Evolutionary conservation across 2,329 filamentous ascomycete genomes (phyloP), one percentile per base, ranked within the genome.

Genomic region (Cercospora zeae-maydis): DNA sequence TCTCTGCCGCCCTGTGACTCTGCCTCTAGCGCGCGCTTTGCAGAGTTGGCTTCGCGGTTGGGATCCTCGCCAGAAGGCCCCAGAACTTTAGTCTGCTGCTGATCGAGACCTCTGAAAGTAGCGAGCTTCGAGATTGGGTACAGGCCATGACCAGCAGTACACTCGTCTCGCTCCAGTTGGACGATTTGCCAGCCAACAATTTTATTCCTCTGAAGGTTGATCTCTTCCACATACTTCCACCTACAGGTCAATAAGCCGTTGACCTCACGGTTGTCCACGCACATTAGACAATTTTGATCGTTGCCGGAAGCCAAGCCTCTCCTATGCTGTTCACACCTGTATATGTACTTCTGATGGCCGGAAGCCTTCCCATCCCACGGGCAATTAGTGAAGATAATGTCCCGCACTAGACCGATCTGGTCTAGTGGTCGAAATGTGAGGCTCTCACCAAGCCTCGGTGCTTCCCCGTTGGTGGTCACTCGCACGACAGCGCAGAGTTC

Each of bases 401-500:
- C 9, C 6, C 47, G 47, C 0, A 52, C 47, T 10, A 33, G 14
- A 8, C 47, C 24, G 8, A 52, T 13, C 30, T 52, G 14, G 1
- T 31, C 24, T 7, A 74, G 75, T 0, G 62, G 59, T 2, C 62
- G 19, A 4, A 21, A 21, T 5, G 61, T 58, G 14, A 66, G 27
- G 45, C 58, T 59, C 16, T 62, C 52, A 9, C 59, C 33, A 7
- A 66, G 24, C 5, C 55, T 11, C 6, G 59, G 47, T 13, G 37
- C 13, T 3, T 36, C 37, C 10, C 55, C 27, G 7, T 60, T 7
- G 3, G 24, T 36, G 0, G 16, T 45, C 31, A 57, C 59, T 3
- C 63, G 73, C 24, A 76, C 52, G 33, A 77, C 51, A 75, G 80
- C 78, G 21, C 76, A 75, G 21, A 85, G 60, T 62, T 85, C 83